phyloP scores from a whole-genome alignment of 345 rosid genomes.

The Raphanus sativus region DNA sequence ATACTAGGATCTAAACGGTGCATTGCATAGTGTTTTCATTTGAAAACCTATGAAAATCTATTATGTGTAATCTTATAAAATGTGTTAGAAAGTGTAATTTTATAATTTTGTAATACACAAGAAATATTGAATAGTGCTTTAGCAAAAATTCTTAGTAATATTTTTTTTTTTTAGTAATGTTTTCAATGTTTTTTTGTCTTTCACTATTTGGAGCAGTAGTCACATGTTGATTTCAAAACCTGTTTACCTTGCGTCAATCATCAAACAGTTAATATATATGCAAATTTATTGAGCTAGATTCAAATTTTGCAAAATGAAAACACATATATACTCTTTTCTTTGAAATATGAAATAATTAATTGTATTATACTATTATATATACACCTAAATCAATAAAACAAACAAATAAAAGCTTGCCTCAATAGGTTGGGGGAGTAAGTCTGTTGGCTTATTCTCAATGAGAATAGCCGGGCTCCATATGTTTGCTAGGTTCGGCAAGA shows the following conservation, averaged over 20 bases:
- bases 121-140: neutral
- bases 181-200: neutral
- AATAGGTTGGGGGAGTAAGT: neutral
- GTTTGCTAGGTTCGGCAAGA: conserved; percentile 1
- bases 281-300: neutral
- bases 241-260: neutral
- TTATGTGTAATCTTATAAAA: neutral
- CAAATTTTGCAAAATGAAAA: neutral
- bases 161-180: neutral
- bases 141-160: neutral
- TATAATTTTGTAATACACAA: neutral
- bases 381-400: neutral
- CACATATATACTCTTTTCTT: neutral
- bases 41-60: neutral
- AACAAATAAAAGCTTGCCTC: neutral
- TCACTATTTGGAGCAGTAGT: neutral
- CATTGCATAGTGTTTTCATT: neutral
- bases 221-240: neutral
- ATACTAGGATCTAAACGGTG: neutral
- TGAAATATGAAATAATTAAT: neutral
- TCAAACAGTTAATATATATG: neutral
- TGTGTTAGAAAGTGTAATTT: neutral
- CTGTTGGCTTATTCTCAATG: neutral
- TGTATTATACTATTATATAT: neutral
- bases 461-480: conserved; percentile 2